phyloP scores from a whole-genome alignment of 768 basidiomycete species.

The Serpula lacrymans region DNA sequence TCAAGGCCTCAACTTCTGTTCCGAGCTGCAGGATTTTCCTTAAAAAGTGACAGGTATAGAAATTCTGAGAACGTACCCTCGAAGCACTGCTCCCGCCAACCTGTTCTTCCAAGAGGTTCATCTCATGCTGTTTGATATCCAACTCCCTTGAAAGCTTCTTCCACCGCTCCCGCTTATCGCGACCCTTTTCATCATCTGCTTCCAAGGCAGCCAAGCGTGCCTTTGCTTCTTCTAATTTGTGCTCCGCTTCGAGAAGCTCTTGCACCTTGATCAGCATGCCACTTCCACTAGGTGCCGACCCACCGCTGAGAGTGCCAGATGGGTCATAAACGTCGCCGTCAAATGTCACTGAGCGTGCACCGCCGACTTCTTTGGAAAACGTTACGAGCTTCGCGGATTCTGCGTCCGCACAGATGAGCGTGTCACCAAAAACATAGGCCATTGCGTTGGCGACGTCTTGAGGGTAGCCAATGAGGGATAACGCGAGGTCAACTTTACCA shows the following conservation, averaged over 20 bases:
- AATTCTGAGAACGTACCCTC: slow-evolving; percentile 49
- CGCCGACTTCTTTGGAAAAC: slow-evolving; percentile 61
- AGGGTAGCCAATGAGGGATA: slow-evolving; percentile 84
- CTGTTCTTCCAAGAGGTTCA: slow-evolving; percentile 78
- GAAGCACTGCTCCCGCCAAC: slow-evolving; percentile 87
- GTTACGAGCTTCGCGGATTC: slow-evolving; percentile 86
- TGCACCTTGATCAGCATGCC: slow-evolving; percentile 82
- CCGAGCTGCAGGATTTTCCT: slow-evolving; percentile 53
- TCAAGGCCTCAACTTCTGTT: slow-evolving; percentile 71
- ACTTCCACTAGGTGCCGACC: slow-evolving; percentile 73
- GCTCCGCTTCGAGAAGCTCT: slow-evolving; percentile 70
- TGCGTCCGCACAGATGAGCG: slow-evolving; percentile 87
- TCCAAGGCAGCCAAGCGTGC: slow-evolving; percentile 48
- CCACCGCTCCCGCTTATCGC: slow-evolving; percentile 60
- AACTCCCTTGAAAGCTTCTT: slow-evolving; percentile 57
- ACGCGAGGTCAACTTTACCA: slow-evolving; percentile 79
- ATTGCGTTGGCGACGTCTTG: slow-evolving; percentile 85
- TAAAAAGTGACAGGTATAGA: not conserved
- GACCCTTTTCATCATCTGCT: slow-evolving; percentile 49
- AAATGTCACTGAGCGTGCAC: slow-evolving; percentile 79
- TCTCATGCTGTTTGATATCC: slow-evolving; percentile 88
- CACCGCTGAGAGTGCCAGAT: slow-evolving; percentile 89
- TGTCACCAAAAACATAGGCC: slow-evolving; percentile 90
- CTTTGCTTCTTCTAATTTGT: slow-evolving; percentile 48
- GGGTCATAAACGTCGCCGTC: slow-evolving; percentile 97